These are phyloP conservation scores for Rhynchospora pubera DNA, from an alignment of 176 grass and related monocot species.

Conservation along the genomic window DNA sequence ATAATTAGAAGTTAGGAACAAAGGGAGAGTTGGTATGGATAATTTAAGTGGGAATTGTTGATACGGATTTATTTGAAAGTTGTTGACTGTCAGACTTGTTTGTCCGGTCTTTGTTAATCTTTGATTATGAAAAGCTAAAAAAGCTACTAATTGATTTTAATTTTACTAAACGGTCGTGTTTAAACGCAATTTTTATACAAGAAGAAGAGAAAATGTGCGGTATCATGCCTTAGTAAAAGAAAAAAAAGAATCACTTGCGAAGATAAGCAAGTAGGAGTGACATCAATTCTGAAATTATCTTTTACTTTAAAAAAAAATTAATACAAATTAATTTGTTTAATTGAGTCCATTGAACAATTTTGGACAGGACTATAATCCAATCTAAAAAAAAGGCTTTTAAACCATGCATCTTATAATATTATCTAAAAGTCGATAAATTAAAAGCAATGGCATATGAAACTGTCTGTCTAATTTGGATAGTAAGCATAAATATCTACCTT, in stretches of 20 bases:
- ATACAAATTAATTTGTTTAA: background rate
- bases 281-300: background rate
- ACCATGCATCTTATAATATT: too few species aligned
- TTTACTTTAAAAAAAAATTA: background rate
- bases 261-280: background rate
- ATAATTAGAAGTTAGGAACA: background rate
- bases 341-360: background rate
- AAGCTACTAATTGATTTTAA: background rate
- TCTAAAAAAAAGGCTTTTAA: too few species aligned
- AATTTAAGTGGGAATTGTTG: background rate
- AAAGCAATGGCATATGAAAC: too few species aligned
- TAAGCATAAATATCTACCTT: too few species aligned
- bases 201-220: background rate
- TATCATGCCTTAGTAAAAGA: background rate
- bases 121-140: background rate
- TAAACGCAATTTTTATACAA: background rate
- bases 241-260: background rate
- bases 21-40: background rate
- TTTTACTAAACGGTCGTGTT: background rate
- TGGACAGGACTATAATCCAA: background rate
- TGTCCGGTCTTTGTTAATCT: background rate
- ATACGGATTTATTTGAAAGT: background rate
- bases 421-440: too few species aligned
- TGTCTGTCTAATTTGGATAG: too few species aligned
- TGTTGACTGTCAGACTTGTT: background rate